Evolutionary conservation across 192 early-diverging fungal genomes (phyloP), one percentile per base, ranked within the genome.

Genomic region (Backusella tarrabulga): DNA sequence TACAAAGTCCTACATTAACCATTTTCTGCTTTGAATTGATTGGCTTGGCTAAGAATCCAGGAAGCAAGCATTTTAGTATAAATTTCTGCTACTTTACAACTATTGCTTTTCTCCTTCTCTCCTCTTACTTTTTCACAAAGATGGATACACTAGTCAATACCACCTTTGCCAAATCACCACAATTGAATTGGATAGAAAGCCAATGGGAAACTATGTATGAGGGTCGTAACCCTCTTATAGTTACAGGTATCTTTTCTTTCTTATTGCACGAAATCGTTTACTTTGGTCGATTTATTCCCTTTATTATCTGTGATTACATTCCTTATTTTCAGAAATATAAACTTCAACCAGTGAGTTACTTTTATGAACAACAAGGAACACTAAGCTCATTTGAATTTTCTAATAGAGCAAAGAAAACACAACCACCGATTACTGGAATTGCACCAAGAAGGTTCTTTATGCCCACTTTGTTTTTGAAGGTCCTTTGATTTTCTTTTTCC

Each of bases 271-370:
- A 98, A 83, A 66, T 93, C 40, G 93, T 96, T 76, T 97, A 95
- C 85, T 97, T 95, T 88, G 92, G 90, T 15, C 91, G 95, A n/a
- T 96, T 91, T 83, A 42, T 96, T 15, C 96, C 96, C 29, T 98
- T 93, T 81, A 80, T 89, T 50, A 83, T 93, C 67, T 91, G 91
- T 77, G 97, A 98, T 83, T 88, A 90, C 67, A 94, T 98, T 74
- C 95, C 97, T 3, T 86, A 84, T 6, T 87, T 97, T 79, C 89
- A 92, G 74, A 89, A 94, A 80, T 98, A 95, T 88, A 95, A 94
- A 87, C 91, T 98, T 78, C 97, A 98, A 87, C 89, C 85, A 4
- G 85, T 89, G 77, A 60, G 81, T 82, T 34, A 35, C 36, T 35
- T 21, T 50, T 12, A 4, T 44, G 15, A 17, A 44, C 14, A 44